Conservation (phyloP, 805 yeast genomes). For the Wickerhamomyces chambardii region DNA sequence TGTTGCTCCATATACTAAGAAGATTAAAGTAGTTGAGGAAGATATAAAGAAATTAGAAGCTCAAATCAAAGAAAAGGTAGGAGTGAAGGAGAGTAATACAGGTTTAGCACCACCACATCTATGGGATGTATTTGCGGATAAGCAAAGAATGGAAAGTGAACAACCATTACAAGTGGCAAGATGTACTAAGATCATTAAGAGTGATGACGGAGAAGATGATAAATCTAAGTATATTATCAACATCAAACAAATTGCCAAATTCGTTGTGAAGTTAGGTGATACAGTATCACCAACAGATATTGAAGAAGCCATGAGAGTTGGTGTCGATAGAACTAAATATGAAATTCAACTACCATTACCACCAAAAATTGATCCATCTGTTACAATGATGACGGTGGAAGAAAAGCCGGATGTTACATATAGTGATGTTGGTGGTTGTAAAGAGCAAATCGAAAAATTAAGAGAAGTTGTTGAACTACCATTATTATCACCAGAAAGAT, state of each 20-base stretch:
- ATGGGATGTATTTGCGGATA: conserved; percentile 97
- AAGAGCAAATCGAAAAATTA: conserved; percentile 94
- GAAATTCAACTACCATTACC: conserved; percentile 97
- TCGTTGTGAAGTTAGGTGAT: conserved; percentile 94
- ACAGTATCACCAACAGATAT: conserved; percentile 97
- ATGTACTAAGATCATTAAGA: conserved; percentile 92
- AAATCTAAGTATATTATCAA: conserved; percentile 92
- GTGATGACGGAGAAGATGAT: conserved; percentile 58
- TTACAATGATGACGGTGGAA: conserved; percentile 99
- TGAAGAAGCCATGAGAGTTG: conserved; percentile 99
- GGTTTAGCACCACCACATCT: conserved; percentile 95
- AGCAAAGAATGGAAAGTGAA: conserved; percentile 85
- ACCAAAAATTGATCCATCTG: conserved; percentile 95
- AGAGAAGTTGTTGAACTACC: conserved; percentile 97
- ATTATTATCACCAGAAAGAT: conserved; percentile 89
- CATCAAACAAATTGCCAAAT: conserved; percentile 96
- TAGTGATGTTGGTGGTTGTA: conserved; percentile 97
- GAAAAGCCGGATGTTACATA: conserved; percentile 99
- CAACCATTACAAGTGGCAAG: conserved; percentile 98
- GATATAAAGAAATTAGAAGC: conserved; percentile 81
- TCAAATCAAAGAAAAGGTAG: conserved; percentile 89
- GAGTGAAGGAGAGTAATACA: conserved; percentile 91
- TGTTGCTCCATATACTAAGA: conserved; percentile 88
- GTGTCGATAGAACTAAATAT: conserved; percentile 95
- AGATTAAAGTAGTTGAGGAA: conserved; percentile 74